These are phyloP conservation scores for Ustilago sp. DNA, from an alignment of 1,284 basidiomycete genomes.

Conservation along the genomic window DNA sequence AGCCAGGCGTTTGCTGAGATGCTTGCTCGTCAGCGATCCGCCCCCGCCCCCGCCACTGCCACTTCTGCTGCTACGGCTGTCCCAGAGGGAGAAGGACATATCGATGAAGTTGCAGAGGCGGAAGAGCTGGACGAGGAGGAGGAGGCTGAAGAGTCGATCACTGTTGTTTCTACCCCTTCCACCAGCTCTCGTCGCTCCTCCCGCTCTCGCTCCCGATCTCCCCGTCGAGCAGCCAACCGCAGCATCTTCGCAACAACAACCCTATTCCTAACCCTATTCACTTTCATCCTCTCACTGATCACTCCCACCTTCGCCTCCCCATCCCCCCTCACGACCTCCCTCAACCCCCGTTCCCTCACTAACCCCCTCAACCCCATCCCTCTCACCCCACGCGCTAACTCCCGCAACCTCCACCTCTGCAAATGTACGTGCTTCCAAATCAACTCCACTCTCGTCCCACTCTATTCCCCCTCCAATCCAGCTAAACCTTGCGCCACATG, in stretches of 20 bases:
- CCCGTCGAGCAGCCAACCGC: slow-evolving; percentile 7
- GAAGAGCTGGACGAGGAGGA: not conserved
- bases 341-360: not conserved
- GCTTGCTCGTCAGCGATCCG: slow-evolving; percentile 21
- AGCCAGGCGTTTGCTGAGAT: slow-evolving; percentile 28
- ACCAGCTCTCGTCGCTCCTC: not conserved
- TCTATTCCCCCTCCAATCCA: slow-evolving; percentile 55
- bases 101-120: not conserved
- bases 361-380: not conserved
- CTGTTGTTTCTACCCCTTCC: slow-evolving; percentile 25
- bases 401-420: slow-evolving; percentile 59
- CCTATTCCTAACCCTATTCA: slow-evolving; percentile 32
- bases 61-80: not conserved
- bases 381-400: slow-evolving; percentile 1
- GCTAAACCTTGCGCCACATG: slow-evolving; percentile 66
- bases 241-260: slow-evolving; percentile 21
- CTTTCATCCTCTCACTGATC: slow-evolving; percentile 20
- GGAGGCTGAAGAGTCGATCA: slow-evolving; percentile 19
- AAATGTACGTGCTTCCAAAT: slow-evolving; percentile 69
- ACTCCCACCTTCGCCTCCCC: slow-evolving; percentile 18
- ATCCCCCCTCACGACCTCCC: not conserved
- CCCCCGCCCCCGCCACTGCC: not conserved
- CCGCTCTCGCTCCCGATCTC: slow-evolving; percentile 19
- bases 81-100: too few species aligned
- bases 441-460: slow-evolving; percentile 67